Percentiles rank a stretch among this genome's conserved stretches.
Evolutionary conservation across 2,329 filamentous ascomycete species (phyloP).

Genomic region (Paecilomyces dactylethromorphus): DNA sequence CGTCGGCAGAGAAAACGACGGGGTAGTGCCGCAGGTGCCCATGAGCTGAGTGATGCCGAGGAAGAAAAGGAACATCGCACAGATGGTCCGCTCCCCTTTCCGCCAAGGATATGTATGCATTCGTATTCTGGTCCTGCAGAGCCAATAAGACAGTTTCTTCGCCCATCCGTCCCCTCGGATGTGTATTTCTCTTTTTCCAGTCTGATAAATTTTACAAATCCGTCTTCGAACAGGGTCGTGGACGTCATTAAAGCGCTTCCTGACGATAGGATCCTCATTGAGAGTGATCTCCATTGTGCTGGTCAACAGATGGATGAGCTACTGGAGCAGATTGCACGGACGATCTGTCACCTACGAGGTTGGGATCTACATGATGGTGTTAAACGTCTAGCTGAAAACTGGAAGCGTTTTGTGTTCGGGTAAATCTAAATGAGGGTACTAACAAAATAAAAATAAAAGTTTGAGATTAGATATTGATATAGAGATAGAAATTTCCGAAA

Average conservation of each 20-base stretch:
- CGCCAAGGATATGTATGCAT: slow-evolving; percentile 85
- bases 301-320: slow-evolving; percentile 72
- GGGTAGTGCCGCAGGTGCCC: slow-evolving; percentile 22
- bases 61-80: no score
- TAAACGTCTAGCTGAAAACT: slow-evolving; percentile 63
- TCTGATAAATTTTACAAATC: slow-evolving; percentile 67
- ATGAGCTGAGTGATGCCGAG: slow-evolving; percentile 21
- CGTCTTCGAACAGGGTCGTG: slow-evolving; percentile 49
- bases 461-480: not conserved
- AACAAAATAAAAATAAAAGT: not conserved
- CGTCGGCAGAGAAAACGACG: slow-evolving; percentile 40
- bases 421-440: slow-evolving; percentile 5
- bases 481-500: not conserved
- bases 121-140: slow-evolving; percentile 79
- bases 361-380: slow-evolving; percentile 73
- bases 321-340: slow-evolving; percentile 68
- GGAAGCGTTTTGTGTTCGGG: slow-evolving; percentile 69
- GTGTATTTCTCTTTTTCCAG: slow-evolving; percentile 87
- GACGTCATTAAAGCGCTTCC: slow-evolving; percentile 68
- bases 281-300: slow-evolving; percentile 83
- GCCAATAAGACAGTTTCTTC: slow-evolving; percentile 69
- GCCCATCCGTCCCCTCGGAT: slow-evolving; percentile 63
- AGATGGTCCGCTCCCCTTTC: slow-evolving; percentile 59
- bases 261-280: slow-evolving; percentile 70
- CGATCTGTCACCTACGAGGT: slow-evolving; percentile 68